Evolutionary conservation across 2,329 filamentous ascomycete genomes (phyloP).

Genomic region (Camptophora hylomeconis): DNA sequence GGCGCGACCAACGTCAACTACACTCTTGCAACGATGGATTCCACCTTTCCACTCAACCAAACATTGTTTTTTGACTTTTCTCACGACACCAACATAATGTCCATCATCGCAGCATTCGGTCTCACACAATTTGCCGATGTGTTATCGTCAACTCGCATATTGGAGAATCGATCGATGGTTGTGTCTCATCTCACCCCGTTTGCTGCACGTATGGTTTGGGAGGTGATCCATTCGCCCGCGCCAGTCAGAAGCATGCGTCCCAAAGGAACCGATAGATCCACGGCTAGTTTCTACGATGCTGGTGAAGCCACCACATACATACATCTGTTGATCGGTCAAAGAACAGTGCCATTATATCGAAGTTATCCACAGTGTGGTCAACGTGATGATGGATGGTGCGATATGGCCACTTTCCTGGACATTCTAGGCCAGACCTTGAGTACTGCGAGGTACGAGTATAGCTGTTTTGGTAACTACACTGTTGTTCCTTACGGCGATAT

Average conservation of each 20-base stretch:
- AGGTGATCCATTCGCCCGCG: conserved; percentile 55
- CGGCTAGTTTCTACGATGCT: conserved; percentile 33
- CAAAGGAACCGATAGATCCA: conserved; percentile 12
- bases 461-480: conserved; percentile 45
- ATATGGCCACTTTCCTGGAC: conserved; percentile 53
- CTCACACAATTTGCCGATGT: conserved; percentile 46
- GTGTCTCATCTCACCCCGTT: conserved; percentile 59
- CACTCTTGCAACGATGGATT: conserved; percentile 37
- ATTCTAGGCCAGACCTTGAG: conserved; percentile 47
- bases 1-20: conserved; percentile 33
- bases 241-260: conserved; percentile 45
- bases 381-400: conserved; percentile 64
- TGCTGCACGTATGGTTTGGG: conserved; percentile 59
- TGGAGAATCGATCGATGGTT: conserved; percentile 48
- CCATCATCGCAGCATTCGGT: conserved; percentile 59
- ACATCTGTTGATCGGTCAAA: conserved; percentile 62
- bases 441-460: conserved; percentile 48
- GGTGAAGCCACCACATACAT: conserved; percentile 53
- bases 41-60: conserved; percentile 63
- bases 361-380: conserved; percentile 54
- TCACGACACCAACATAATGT: conserved; percentile 62
- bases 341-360: conserved; percentile 54
- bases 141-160: conserved; percentile 43
- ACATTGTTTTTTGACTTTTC: conserved; percentile 67
- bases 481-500: conserved; percentile 16